A percentile compares a stretch with the other conserved stretches of the same genome.
These are phyloP conservation scores for Beauveria rudraprayagi DNA, from an alignment of 2,329 filamentous ascomycete genomes.

Conservation along the genomic window DNA sequence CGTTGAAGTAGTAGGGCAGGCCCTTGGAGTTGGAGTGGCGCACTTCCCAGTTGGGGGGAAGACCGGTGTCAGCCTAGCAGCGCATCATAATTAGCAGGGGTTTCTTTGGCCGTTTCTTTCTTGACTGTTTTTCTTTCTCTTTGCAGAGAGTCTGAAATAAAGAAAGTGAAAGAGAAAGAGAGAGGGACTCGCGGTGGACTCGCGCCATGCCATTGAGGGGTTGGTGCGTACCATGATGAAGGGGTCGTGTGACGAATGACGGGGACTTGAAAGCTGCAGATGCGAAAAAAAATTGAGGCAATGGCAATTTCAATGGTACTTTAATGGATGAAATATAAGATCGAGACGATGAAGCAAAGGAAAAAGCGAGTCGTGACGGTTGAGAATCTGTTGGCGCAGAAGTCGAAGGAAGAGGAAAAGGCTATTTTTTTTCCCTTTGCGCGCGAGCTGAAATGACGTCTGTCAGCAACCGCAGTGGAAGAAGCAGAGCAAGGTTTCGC, in stretches of 20 bases:
- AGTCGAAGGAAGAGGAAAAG: not conserved
- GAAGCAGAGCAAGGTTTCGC: no score
- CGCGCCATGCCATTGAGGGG: not conserved
- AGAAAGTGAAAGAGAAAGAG: no score
- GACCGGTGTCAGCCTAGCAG: conserved; percentile 63
- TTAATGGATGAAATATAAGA: not conserved
- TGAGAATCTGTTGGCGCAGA: not conserved
- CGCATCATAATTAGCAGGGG: not conserved
- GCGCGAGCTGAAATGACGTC: conserved; percentile 6
- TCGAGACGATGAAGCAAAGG: not conserved
- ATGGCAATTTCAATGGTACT: no score
- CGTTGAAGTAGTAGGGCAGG: conserved; percentile 97
- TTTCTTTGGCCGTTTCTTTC: not conserved
- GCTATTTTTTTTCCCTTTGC: no score
- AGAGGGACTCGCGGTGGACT: no score
- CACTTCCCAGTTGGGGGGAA: conserved; percentile 87
- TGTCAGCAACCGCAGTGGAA: not conserved
- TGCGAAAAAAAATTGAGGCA: no score
- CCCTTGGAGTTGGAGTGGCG: conserved; percentile 98
- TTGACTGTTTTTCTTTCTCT: no score
- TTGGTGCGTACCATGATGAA: not conserved
- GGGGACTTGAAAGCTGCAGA: no score
- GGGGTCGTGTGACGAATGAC: not conserved
- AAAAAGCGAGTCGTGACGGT: not conserved
- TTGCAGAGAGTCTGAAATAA: no score